These are phyloP conservation scores for Dictyostelium capitatum DNA, from an alignment of 78 protist species.

Conservation along the genomic window DNA sequence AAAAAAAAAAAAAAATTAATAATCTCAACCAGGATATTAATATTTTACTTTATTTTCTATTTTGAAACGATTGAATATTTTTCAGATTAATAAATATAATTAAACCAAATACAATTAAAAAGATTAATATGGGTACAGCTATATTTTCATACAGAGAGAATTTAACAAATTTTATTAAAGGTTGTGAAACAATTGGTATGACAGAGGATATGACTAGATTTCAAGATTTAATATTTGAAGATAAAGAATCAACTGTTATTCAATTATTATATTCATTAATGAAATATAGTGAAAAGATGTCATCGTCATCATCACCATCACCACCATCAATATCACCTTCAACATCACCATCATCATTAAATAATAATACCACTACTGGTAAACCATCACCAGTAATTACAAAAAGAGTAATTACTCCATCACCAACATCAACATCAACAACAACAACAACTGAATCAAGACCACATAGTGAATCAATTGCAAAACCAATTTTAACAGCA, in stretches of 20 bases:
- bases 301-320: constrained; percentile 23
- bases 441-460: not conserved
- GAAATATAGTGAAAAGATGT: constrained; percentile 27
- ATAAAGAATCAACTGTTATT: constrained; percentile 7
- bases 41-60: not conserved
- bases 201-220: constrained; percentile 34
- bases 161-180: constrained; percentile 34
- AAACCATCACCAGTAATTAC: constrained; percentile 10
- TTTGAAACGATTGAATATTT: too few relatives aligned
- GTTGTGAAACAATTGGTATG: constrained; percentile 45
- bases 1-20: not conserved
- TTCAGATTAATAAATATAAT: constrained; percentile 47
- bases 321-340: not conserved
- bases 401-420: not conserved
- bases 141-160: constrained; percentile 50
- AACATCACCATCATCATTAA: not conserved
- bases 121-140: constrained; percentile 30
- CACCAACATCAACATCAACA: not conserved
- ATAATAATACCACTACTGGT: constrained; percentile 5
- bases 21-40: not conserved
- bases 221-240: constrained; percentile 32
- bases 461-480: not conserved
- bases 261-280: constrained; percentile 1
- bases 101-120: constrained; percentile 63
- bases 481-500: constrained; percentile 17